Evolutionary conservation across 163 green algal genomes (phyloP).

Genomic region (Scenedesmus sp.): DNA sequence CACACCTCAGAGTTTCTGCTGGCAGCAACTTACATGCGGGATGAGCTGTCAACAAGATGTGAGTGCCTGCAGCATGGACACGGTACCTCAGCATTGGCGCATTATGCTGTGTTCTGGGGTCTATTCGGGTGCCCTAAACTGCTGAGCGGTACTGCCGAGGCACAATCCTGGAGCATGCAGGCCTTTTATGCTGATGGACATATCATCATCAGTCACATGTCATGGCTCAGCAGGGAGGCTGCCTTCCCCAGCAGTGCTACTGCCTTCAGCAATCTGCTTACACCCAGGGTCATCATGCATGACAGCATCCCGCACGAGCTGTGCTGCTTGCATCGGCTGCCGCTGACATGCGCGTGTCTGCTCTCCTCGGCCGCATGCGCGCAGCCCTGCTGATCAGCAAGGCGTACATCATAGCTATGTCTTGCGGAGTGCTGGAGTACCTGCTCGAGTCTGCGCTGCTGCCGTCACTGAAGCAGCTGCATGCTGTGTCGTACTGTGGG

Average conservation of each 20-base stretch:
- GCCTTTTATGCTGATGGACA: too few species aligned
- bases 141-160: too few species aligned
- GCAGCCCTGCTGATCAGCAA: constrained; percentile 82
- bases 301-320: too few species aligned
- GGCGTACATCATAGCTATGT: constrained; percentile 81
- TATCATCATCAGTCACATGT: too few species aligned
- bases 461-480: constrained; percentile 58
- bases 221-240: too few species aligned
- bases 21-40: constrained; percentile 64
- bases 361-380: neutral
- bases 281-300: too few species aligned
- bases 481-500: constrained; percentile 55
- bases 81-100: neutral
- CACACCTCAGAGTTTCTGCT: constrained; percentile 82
- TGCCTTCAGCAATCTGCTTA: too few species aligned
- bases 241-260: too few species aligned
- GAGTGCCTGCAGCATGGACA: constrained; percentile 17
- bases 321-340: too few species aligned
- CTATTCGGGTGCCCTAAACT: neutral
- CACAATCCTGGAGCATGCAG: too few species aligned
- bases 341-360: too few species aligned
- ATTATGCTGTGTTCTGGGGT: neutral
- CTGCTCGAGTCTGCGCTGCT: constrained; percentile 59
- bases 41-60: constrained; percentile 73
- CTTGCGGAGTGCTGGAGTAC: constrained; percentile 72